phyloP scores from a whole-genome alignment of 257 asterid genomes.

The Gardenia jasminoides region DNA sequence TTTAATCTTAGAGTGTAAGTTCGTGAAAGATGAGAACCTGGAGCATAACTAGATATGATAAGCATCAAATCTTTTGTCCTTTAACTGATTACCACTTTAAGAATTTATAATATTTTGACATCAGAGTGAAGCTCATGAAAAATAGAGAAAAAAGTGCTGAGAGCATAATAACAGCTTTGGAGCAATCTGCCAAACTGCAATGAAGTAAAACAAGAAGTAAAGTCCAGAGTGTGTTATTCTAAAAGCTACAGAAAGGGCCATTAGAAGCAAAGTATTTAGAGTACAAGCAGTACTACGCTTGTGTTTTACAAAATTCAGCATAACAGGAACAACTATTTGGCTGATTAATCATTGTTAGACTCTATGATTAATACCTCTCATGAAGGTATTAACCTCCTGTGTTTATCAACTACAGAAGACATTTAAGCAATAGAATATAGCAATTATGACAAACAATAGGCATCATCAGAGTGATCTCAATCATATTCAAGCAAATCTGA shows the following conservation, averaged over 20 bases:
- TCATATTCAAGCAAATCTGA: background rate
- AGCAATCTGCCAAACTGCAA: conserved; percentile 1
- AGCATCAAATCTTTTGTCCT: background rate
- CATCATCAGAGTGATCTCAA: background rate
- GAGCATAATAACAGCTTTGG: background rate
- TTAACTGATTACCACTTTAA: background rate
- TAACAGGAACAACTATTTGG: background rate
- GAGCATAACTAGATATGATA: background rate
- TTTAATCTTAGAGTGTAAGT: background rate
- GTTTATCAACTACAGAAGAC: background rate
- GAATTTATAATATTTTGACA: background rate
- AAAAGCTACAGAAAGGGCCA: background rate
- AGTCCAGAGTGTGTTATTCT: too few relatives aligned
- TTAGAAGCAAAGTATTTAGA: background rate
- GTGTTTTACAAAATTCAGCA: background rate
- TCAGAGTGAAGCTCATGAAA: background rate
- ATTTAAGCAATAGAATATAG: background rate
- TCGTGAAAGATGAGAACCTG: background rate
- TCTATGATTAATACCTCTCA: background rate
- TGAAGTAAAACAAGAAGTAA: background rate
- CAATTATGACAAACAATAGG: background rate
- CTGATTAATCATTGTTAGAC: background rate
- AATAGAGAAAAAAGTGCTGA: background rate
- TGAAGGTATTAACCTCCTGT: background rate
- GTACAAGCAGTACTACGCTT: background rate